Conservation (phyloP, 441 rosid species). For the Erodium moschatum region DNA sequence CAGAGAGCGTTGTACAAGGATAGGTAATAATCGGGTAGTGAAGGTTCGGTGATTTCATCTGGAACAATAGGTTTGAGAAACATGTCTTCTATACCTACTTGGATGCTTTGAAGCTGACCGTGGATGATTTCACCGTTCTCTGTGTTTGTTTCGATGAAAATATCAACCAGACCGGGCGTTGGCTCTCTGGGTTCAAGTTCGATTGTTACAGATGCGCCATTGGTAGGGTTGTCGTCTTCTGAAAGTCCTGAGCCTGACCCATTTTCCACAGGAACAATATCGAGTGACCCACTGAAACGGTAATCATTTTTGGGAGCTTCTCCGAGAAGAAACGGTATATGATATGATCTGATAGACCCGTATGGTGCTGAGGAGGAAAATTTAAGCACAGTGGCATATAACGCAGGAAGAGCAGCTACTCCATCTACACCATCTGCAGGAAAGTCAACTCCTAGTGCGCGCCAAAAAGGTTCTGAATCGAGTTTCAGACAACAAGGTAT, state of each 20-base stretch:
- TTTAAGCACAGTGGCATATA: slow-evolving; percentile 71
- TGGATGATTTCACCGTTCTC: slow-evolving; percentile 68
- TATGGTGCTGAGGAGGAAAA: slow-evolving; percentile 88
- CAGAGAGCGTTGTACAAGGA: slow-evolving; percentile 67
- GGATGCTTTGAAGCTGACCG: slow-evolving; percentile 64
- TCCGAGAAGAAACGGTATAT: slow-evolving; percentile 76
- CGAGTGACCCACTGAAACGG: slow-evolving; percentile 32
- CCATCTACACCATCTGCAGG: slow-evolving; percentile 37
- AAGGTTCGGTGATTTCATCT: slow-evolving; percentile 38
- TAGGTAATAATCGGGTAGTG: slow-evolving; percentile 46
- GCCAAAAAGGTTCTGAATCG: slow-evolving; percentile 61
- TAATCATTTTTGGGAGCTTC: slow-evolving; percentile 36
- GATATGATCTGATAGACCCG: slow-evolving; percentile 62
- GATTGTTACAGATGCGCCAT: slow-evolving; percentile 50
- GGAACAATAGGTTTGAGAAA: slow-evolving; percentile 73
- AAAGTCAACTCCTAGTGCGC: slow-evolving; percentile 38
- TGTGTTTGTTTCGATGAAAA: slow-evolving; percentile 68
- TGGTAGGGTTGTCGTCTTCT: slow-evolving; percentile 35
- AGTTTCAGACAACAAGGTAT: slow-evolving; percentile 68
- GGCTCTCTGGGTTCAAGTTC: slow-evolving; percentile 81
- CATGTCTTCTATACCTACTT: slow-evolving; percentile 88
- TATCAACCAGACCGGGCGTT: slow-evolving; percentile 83
- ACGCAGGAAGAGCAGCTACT: slow-evolving; percentile 53
- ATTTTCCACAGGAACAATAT: slow-evolving; percentile 38
- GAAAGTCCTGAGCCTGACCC: slow-evolving; percentile 12